Evolutionary conservation across 108 stramenopile species (phyloP), one percentile per base, ranked within the genome.

Genomic region (Discostella pseudostelligera): DNA sequence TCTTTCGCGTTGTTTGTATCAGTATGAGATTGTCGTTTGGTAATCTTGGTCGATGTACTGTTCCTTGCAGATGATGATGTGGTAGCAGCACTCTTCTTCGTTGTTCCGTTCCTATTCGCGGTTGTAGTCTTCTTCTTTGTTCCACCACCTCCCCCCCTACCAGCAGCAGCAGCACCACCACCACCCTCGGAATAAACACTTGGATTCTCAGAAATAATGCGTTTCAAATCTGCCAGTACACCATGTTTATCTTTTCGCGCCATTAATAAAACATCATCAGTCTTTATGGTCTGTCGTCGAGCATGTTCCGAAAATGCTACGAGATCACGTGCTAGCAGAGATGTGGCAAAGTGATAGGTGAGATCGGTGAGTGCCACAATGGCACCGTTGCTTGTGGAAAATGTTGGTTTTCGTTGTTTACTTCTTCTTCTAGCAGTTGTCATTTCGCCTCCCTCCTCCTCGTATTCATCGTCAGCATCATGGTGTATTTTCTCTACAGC

Each of bases 341-440:
- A 76, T 21, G 83, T 83, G 14, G 81, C 63, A 60, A 84, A 88
- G 39, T 85, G 87, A 60, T 55, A 88, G 32, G 65, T 66, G 14
- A 88, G 51, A 25, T 88, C 84, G 13, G 82, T 82, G 48, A 88
- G 64, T 7, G 87, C 79, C 8, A 43, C 51, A 21, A 88, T 66
- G n/a, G 83, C 84, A 3, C 56, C 58, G 17, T 69, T 24, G 25
- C 66, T 83, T 59, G 83, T 87, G 8, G 40, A 22, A 19, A 46
- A 24, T 16, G 14, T 14, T 12, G 45, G 8, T 42, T 32, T 2
- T 28, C 20, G 11, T 20, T 28, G 7, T 10, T 21, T 12, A 8
- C 7, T 32, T 32, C 5, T 32, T 5, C 32, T 32, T 32, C 32
- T 32, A 4, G 32, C 5, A 4, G 32, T 5, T 32, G 32, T 4